A percentile compares a stretch with the other conserved stretches of the same genome.
Evolutionary conservation across 2,329 filamentous ascomycete genomes (phyloP).

Genomic region (Rutstroemia sydowiana): DNA sequence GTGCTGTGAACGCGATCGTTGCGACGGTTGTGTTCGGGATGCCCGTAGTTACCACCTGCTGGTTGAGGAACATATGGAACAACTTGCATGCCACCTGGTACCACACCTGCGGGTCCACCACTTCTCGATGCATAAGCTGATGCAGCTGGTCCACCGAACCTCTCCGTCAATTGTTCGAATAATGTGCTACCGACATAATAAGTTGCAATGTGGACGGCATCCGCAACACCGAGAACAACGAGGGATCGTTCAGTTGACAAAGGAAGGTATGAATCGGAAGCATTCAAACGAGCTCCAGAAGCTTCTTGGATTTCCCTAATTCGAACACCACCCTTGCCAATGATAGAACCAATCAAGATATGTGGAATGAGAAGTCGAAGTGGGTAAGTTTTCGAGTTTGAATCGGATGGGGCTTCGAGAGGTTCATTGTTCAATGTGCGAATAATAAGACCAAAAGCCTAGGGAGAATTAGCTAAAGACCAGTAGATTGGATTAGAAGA

Average conservation of each 20-base stretch:
- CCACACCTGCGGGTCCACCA: conserved; percentile 84
- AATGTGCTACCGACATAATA: conserved; percentile 99
- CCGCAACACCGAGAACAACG: conserved; percentile 93
- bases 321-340: conserved; percentile 90
- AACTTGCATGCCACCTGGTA: conserved; percentile 97
- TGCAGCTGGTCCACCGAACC: conserved; percentile 89
- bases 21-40: conserved; percentile 77
- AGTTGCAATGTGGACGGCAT: conserved; percentile 96
- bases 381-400: conserved; percentile 95
- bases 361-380: conserved; percentile 92
- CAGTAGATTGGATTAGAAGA: conserved; percentile 12
- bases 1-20: conserved; percentile 71
- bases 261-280: conserved; percentile 88
- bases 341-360: conserved; percentile 96
- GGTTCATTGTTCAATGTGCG: conserved; percentile 97
- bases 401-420: conserved; percentile 76
- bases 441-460: conserved; percentile 97
- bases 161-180: conserved; percentile 91
- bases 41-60: conserved; percentile 84
- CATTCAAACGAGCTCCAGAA: conserved; percentile 91
- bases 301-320: conserved; percentile 98
- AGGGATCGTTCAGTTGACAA: conserved; percentile 96
- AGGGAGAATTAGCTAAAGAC: neutral
- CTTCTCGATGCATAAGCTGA: conserved; percentile 97
- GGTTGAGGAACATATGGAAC: conserved; percentile 96